These are phyloP conservation scores for Carex sylvatica DNA, from an alignment of 202 grass and related monocot genomes.

Conservation along the genomic window DNA sequence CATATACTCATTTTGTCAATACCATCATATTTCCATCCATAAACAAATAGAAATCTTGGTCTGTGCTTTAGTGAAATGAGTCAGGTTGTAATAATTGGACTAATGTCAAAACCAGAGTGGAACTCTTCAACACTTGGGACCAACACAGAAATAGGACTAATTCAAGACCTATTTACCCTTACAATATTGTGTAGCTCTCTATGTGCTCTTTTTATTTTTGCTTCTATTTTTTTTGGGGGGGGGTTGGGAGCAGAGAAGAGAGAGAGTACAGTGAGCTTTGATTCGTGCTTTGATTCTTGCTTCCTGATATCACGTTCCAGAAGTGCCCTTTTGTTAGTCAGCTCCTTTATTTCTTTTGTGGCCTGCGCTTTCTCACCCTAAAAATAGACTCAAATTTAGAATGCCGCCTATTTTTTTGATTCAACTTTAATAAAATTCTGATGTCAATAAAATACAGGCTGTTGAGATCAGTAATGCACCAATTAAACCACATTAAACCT, in stretches of 20 bases:
- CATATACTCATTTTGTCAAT: not conserved
- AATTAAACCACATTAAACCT: not conserved
- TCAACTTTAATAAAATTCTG: not conserved
- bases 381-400: constrained; percentile 27
- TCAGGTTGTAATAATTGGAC: not conserved
- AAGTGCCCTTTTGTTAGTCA: constrained; percentile 62
- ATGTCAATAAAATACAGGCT: constrained; percentile 18
- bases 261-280: constrained; percentile 41
- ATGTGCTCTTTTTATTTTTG: not conserved
- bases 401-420: constrained; percentile 2
- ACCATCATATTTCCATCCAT: not conserved
- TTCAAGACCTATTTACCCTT: not conserved
- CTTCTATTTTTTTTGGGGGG: not conserved
- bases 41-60: not conserved
- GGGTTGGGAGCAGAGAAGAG: not conserved
- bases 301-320: constrained; percentile 90
- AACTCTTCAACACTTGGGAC: not conserved
- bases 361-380: constrained; percentile 79
- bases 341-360: constrained; percentile 67
- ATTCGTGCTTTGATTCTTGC: constrained; percentile 55
- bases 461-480: not conserved
- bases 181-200: not conserved
- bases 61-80: not conserved
- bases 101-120: not conserved
- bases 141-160: not conserved